Conservation (phyloP, 1,284 basidiomycete species). For the Schizopora paradoxa region DNA sequence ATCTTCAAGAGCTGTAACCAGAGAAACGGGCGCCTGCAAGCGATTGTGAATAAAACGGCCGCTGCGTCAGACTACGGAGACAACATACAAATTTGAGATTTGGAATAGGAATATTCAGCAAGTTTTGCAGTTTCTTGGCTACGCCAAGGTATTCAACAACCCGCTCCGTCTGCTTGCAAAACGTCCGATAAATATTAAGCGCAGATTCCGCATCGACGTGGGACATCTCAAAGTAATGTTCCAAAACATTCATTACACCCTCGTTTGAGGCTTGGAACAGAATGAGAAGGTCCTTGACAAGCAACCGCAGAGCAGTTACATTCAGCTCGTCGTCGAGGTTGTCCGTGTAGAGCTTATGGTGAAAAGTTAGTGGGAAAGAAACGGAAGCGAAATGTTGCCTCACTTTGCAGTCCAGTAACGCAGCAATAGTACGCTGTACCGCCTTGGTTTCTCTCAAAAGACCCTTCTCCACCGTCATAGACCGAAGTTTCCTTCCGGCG, state of each 20-base stretch:
- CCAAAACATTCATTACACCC: constrained; percentile 95
- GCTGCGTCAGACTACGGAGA: background rate
- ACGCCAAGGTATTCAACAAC: constrained; percentile 95
- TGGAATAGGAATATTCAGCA: constrained; percentile 91
- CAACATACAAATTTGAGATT: constrained; percentile 83
- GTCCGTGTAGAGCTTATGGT: constrained; percentile 82
- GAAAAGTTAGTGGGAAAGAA: too few relatives aligned
- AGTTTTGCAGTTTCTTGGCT: constrained; percentile 87
- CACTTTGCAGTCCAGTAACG: constrained; percentile 84
- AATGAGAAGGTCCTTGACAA: constrained; percentile 95
- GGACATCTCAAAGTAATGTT: constrained; percentile 99
- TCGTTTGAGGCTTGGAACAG: constrained; percentile 97
- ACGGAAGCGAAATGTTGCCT: constrained; percentile 27
- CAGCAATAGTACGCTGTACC: constrained; percentile 86
- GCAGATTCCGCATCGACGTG: constrained; percentile 85
- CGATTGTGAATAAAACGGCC: background rate
- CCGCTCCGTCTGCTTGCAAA: constrained; percentile 90
- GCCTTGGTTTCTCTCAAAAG: constrained; percentile 87
- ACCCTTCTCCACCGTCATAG: constrained; percentile 95
- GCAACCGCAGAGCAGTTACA: constrained; percentile 85
- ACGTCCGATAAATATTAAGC: constrained; percentile 86
- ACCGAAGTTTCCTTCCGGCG: constrained; percentile 77
- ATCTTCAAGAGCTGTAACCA: constrained; percentile 91
- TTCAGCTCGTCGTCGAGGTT: constrained; percentile 90
- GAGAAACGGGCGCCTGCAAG: constrained; percentile 81